Conservation (phyloP, 179 eudicot genomes). For the Vitellaria paradoxa region DNA sequence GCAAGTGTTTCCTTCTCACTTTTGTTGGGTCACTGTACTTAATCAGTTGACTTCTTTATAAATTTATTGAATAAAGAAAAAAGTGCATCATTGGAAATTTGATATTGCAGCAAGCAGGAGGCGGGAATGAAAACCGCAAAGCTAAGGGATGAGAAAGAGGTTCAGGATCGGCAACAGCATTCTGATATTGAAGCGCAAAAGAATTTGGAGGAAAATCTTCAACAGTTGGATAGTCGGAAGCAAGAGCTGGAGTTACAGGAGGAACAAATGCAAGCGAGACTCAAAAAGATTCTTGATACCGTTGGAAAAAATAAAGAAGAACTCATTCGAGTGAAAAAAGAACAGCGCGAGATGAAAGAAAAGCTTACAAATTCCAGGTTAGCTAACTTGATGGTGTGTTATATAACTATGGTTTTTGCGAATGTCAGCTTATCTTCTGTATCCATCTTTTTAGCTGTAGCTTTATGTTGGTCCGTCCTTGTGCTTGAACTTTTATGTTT, state of each 20-base stretch:
- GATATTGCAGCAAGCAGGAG: slow-evolving; percentile 82
- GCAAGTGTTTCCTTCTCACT: no score
- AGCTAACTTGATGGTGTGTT: slow-evolving; percentile 9
- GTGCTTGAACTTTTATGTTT: not conserved
- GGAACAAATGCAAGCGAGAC: slow-evolving; percentile 76
- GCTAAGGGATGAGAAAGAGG: slow-evolving; percentile 91
- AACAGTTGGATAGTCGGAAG: slow-evolving; percentile 70
- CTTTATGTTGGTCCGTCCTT: not conserved
- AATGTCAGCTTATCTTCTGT: not conserved
- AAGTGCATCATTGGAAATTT: not conserved
- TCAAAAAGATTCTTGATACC: slow-evolving; percentile 56
- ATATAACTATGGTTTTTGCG: no score
- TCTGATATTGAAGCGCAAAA: slow-evolving; percentile 77
- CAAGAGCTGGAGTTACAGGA: slow-evolving; percentile 83
- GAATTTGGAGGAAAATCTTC: slow-evolving; percentile 85
- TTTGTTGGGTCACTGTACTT: not conserved
- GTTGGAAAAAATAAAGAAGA: slow-evolving; percentile 79
- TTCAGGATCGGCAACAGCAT: slow-evolving; percentile 88
- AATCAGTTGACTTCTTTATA: not conserved
- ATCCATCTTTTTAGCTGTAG: not conserved
- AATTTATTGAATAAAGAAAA: not conserved
- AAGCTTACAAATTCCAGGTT: slow-evolving; percentile 69
- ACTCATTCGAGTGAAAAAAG: slow-evolving; percentile 60
- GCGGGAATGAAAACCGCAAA: slow-evolving; percentile 86
- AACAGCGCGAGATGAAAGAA: slow-evolving; percentile 72